These are phyloP conservation scores for Eucalyptus viminalis DNA, from an alignment of 345 rosid species.

Conservation along the genomic window DNA sequence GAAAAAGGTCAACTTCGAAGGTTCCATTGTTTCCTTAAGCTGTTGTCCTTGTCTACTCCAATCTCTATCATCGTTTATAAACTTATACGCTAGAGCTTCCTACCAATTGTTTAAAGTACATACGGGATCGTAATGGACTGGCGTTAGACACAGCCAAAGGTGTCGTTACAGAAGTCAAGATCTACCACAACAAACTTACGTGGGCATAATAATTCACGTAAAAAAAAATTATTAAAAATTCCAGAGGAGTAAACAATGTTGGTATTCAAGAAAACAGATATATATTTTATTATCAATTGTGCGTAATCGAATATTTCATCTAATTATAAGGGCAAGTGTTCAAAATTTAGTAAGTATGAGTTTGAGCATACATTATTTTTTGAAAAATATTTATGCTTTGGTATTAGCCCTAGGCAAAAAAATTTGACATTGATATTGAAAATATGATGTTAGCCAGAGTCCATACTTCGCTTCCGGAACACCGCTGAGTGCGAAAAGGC, in stretches of 20 bases:
- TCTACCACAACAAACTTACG: background rate
- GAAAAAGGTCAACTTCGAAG: background rate
- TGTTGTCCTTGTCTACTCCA: background rate
- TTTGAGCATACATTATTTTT: background rate
- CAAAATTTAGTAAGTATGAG: background rate
- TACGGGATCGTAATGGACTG: background rate
- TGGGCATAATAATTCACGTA: background rate
- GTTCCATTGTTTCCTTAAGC: background rate
- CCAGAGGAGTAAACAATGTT: background rate
- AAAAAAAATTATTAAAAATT: too few relatives aligned
- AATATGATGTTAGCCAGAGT: background rate
- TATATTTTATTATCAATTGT: too few relatives aligned
- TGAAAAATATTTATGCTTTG: too few relatives aligned
- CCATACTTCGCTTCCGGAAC: background rate
- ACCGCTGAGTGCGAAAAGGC: accelerated
- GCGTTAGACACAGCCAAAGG: background rate
- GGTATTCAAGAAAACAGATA: accelerated
- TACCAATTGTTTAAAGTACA: background rate
- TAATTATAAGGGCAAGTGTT: background rate
- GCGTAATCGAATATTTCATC: background rate
- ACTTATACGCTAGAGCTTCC: background rate
- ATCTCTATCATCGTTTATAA: background rate
- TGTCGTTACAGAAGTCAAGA: background rate
- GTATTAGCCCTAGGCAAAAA: background rate
- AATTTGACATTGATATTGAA: too few relatives aligned